Evolutionary conservation across 1,139 yeast genomes (phyloP).

Genomic region (Candida mesenterica): DNA sequence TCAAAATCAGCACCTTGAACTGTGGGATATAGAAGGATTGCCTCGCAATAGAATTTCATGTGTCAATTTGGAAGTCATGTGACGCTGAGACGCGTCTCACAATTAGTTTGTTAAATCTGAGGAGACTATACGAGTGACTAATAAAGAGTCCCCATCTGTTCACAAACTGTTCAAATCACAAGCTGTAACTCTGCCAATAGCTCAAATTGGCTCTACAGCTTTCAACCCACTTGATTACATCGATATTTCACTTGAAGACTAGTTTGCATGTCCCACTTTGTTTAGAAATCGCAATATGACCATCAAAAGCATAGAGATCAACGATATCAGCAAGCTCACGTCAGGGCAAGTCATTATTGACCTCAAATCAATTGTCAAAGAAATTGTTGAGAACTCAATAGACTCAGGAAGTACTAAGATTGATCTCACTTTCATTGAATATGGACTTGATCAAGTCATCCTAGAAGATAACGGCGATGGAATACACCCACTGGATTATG

Average conservation of each 20-base stretch:
- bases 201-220: too few species aligned
- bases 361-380: constrained; percentile 74
- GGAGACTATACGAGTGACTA: too few species aligned
- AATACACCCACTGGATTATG: constrained; percentile 57
- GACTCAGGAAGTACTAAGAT: constrained; percentile 73
- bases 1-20: not conserved
- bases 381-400: constrained; percentile 79
- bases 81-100: constrained; percentile 3
- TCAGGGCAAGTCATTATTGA: constrained; percentile 93
- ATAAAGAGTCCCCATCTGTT: too few species aligned
- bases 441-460: constrained; percentile 75
- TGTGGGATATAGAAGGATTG: too few species aligned
- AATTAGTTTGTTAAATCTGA: too few species aligned
- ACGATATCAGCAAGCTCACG: constrained; percentile 70
- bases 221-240: too few species aligned
- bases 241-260: too few species aligned
- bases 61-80: not conserved
- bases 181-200: too few species aligned
- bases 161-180: too few species aligned
- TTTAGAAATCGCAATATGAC: too few species aligned
- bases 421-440: constrained; percentile 63
- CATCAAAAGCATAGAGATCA: constrained; percentile 36
- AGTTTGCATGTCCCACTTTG: too few species aligned
- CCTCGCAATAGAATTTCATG: too few species aligned
- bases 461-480: constrained; percentile 81